Base-by-base conservation (phyloP, 805 yeast species). In the Ogataea haglerorum region DNA sequence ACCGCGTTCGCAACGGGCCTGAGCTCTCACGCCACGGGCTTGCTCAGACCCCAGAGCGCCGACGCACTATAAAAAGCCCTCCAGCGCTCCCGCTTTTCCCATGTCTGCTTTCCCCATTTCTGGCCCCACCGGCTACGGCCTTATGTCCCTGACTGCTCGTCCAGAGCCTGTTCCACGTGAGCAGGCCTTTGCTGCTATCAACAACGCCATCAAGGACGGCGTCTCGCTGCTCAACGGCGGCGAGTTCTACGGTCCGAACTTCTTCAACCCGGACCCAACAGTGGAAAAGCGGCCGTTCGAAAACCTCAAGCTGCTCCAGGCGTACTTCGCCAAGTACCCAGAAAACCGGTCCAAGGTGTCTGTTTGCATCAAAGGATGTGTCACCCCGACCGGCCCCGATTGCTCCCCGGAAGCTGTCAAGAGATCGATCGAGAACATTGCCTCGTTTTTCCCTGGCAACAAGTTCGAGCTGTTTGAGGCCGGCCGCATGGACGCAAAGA, bases 131-230 rank as follows among this genome's bases (percentile, higher is more conserved):
- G 95, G 95, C 32, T 78, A 75, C 49, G 96, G 96, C 31, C 71
- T 87, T 45, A 87, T 89, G 96, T 75, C 82, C 42, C 69, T 85
- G 58, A 85, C 96, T 1, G 78, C 85, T 85, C 70, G 72, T 26
- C 75, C 81, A 0, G 57, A 53, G 0, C 86, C 85, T 22, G 60
- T 73, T 26, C 72, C 82, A 8, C 58, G 70, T 36, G 78, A 73
- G 14, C 66, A 69, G 39, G 79, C 84, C 2, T 67, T 78, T 46
- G 75, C 64, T 8, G 64, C 76, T 2, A 65, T 88, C 56, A 70
- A 76, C 42, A 64, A 68, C 26, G 81, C 83, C 19, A 59, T 77
- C 27, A 68, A 69, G 18, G 53, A 59, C 45, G 69, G 79, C 46
- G 68, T 76, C 61, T 62, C 63, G 6, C 72, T 82, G 42, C 64